Conservation (phyloP, 768 basidiomycete genomes). For the Suillus luteus region DNA sequence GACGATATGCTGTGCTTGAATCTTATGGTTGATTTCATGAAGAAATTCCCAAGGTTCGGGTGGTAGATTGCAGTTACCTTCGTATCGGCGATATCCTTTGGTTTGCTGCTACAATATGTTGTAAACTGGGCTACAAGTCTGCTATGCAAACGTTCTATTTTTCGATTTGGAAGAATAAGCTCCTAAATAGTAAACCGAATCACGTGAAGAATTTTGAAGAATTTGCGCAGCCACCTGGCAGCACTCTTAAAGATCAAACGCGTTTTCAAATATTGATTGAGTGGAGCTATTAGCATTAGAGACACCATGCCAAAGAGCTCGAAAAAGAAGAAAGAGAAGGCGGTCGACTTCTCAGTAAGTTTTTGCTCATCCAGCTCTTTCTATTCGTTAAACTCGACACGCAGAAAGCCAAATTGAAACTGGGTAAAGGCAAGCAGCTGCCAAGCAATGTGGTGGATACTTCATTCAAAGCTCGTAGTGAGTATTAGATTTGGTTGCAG, state of each 20-base stretch:
- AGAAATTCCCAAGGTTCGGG: constrained; percentile 27
- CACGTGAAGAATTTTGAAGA: constrained; percentile 5
- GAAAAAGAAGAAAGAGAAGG: constrained; percentile 86
- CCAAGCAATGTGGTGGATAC: constrained; percentile 90
- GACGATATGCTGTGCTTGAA: constrained; percentile 80
- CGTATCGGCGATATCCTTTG: neutral
- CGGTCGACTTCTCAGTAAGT: constrained; percentile 80
- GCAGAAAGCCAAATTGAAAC: constrained; percentile 95
- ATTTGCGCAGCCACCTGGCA: neutral
- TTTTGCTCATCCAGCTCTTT: constrained; percentile 1
- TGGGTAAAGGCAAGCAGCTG: constrained; percentile 89
- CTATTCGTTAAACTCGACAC: constrained; percentile 6
- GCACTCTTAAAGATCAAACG: neutral
- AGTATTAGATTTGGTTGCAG: constrained; percentile 31
- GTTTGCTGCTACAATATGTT: neutral
- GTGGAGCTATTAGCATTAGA: neutral
- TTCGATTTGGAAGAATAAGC: neutral
- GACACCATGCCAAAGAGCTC: constrained; percentile 76
- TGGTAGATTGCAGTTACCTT: constrained; percentile 24
- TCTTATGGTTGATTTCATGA: constrained; percentile 78
- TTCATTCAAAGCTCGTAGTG: constrained; percentile 93
- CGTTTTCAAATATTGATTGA: neutral
- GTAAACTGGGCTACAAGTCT: neutral
- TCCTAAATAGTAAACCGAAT: constrained; percentile 4
- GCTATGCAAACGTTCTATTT: neutral